Evolutionary conservation across 2,329 filamentous ascomycete genomes (phyloP).

Genomic region (Stachybotrys elegans): DNA sequence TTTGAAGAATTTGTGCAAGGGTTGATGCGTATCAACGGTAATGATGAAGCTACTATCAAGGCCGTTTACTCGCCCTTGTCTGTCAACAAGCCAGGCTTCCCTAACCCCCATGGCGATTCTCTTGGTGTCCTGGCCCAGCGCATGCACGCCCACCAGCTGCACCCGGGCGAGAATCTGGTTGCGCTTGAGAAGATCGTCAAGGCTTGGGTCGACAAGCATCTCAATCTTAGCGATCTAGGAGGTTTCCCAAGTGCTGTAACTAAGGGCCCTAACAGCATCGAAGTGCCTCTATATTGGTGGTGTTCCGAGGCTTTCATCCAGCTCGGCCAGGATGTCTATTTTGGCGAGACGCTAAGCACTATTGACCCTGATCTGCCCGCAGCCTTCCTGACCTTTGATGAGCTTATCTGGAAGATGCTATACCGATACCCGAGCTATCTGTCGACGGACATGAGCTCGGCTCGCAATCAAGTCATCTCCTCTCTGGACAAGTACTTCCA

Average conservation of each 20-base stretch:
- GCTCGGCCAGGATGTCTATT: conserved; percentile 15
- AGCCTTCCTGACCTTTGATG: conserved; percentile 17
- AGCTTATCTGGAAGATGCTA: conserved; percentile 19
- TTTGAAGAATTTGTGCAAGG: conserved; percentile 17
- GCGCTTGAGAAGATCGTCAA: conserved; percentile 11
- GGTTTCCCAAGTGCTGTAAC: background rate
- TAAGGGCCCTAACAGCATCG: background rate
- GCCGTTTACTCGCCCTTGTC: conserved; percentile 12
- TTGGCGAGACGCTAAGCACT: conserved; percentile 12
- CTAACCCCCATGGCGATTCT: conserved; percentile 15
- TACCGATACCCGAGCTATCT: conserved; percentile 20
- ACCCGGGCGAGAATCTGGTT: conserved; percentile 14
- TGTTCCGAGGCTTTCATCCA: conserved; percentile 16
- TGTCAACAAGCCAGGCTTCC: conserved; percentile 15
- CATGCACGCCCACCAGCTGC: conserved; percentile 18
- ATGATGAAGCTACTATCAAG: conserved; percentile 11
- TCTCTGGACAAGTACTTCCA: background rate
- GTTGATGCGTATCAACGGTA: conserved; percentile 14
- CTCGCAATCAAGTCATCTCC: conserved; percentile 3
- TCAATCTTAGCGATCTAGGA: conserved; percentile 6
- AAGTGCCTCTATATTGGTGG: conserved; percentile 8
- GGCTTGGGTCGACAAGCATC: conserved; percentile 11
- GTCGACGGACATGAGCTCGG: conserved; percentile 10
- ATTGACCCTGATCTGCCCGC: conserved; percentile 11
- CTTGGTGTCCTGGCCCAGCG: conserved; percentile 9